Evolutionary conservation across 1,284 basidiomycete species (phyloP).

Genomic region (Puccinia novopanici): DNA sequence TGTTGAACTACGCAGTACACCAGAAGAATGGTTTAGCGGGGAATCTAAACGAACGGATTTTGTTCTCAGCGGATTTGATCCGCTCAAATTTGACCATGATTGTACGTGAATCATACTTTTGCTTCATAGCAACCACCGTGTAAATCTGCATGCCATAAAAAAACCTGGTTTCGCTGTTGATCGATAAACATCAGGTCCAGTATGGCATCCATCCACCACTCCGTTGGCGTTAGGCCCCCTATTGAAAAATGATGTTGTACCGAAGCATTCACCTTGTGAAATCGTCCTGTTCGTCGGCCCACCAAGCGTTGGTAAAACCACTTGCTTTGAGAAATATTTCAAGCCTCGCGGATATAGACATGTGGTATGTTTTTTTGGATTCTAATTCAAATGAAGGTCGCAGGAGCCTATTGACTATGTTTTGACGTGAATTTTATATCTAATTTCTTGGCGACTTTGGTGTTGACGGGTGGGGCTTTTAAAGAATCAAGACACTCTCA

Average conservation of each 20-base stretch:
- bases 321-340: slow-evolving; percentile 74
- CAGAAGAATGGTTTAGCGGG: slow-evolving; percentile 76
- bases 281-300: slow-evolving; percentile 84
- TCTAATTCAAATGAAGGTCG: background rate
- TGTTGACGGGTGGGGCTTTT: background rate
- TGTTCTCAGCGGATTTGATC: slow-evolving; percentile 66
- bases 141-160: background rate
- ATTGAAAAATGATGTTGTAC: slow-evolving; percentile 53
- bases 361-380: slow-evolving; percentile 60
- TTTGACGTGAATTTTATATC: background rate
- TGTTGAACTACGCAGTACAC: slow-evolving; percentile 34
- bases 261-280: slow-evolving; percentile 57
- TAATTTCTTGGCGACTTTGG: background rate
- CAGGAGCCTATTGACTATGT: too few relatives aligned
- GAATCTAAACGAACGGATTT: slow-evolving; percentile 62
- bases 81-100: slow-evolving; percentile 51
- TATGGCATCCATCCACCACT: slow-evolving; percentile 68
- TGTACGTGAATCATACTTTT: slow-evolving; percentile 8
- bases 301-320: slow-evolving; percentile 83
- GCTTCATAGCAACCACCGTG: background rate
- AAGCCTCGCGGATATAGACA: slow-evolving; percentile 71
- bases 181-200: slow-evolving; percentile 62
- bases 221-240: slow-evolving; percentile 62
- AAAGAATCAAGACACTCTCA: slow-evolving; percentile 77
- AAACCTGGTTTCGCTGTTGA: too few relatives aligned